A percentile compares a stretch with the other conserved stretches of the same genome.
Conservation (phyloP, 1,284 basidiomycete species). For the Veloboletus limbatus region DNA sequence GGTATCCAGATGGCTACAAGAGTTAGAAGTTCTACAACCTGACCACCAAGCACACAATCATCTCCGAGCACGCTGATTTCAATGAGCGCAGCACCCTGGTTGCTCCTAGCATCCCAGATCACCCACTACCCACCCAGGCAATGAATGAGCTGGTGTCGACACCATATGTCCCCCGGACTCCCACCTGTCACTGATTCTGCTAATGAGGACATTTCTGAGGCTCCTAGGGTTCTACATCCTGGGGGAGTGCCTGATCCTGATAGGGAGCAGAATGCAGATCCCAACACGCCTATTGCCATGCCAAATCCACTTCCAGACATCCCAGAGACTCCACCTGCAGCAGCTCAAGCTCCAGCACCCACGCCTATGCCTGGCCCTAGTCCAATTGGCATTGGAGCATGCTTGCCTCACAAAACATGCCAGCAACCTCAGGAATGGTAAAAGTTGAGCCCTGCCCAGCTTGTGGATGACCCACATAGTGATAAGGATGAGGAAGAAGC, state of each 20-base stretch:
- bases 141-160: too few species aligned
- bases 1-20: too few species aligned
- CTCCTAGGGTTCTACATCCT: too few species aligned
- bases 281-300: not conserved
- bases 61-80: slow-evolving; percentile 1
- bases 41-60: not conserved
- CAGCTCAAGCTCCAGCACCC: too few species aligned
- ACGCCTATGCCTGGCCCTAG: not conserved
- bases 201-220: not conserved
- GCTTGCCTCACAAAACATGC: too few species aligned
- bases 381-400: not conserved
- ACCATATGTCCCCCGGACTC: not conserved
- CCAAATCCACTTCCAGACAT: not conserved
- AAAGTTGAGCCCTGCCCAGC: too few species aligned
- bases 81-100: not conserved
- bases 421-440: not conserved
- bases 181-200: not conserved
- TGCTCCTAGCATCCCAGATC: not conserved
- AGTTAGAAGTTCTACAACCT: too few species aligned
- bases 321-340: not conserved
- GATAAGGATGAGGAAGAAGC: too few species aligned
- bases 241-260: not conserved
- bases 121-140: not conserved
- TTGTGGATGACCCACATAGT: too few species aligned
- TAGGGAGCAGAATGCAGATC: not conserved